These are phyloP conservation scores for Calonectria montana DNA, from an alignment of 2,329 filamentous ascomycete genomes.

Conservation along the genomic window DNA sequence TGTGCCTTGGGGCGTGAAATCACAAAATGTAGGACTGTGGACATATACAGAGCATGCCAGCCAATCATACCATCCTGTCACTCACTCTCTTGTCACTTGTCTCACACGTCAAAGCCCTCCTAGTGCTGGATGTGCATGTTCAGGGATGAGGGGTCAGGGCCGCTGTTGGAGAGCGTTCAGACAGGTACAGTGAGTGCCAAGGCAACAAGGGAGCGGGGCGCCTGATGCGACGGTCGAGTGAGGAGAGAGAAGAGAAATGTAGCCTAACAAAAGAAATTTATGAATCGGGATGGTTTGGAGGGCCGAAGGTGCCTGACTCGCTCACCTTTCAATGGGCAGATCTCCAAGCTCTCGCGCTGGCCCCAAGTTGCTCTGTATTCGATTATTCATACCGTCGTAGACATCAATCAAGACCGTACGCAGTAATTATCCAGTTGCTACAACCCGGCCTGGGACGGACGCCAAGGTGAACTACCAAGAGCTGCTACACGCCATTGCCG, in stretches of 20 bases:
- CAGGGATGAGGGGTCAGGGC: neutral
- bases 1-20: neutral
- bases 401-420: neutral
- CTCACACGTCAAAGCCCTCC: neutral
- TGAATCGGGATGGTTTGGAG: neutral
- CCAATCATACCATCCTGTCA: neutral
- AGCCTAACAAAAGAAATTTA: neutral
- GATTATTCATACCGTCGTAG: neutral
- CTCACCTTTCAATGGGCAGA: too few relatives aligned
- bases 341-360: too few relatives aligned
- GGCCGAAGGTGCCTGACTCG: neutral
- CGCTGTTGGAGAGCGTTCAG: neutral
- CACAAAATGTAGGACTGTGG: neutral
- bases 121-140: neutral
- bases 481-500: neutral
- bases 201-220: neutral
- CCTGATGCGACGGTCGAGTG: neutral
- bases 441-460: neutral
- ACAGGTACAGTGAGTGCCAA: neutral
- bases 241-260: slow-evolving; percentile 6
- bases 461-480: neutral
- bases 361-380: neutral
- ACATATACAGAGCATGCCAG: neutral
- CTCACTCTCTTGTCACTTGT: neutral
- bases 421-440: neutral